A percentile compares a stretch with the other conserved stretches of the same genome.
phyloP scores from a whole-genome alignment of 2,329 filamentous ascomycete genomes.

The Aspergillus fructus region DNA sequence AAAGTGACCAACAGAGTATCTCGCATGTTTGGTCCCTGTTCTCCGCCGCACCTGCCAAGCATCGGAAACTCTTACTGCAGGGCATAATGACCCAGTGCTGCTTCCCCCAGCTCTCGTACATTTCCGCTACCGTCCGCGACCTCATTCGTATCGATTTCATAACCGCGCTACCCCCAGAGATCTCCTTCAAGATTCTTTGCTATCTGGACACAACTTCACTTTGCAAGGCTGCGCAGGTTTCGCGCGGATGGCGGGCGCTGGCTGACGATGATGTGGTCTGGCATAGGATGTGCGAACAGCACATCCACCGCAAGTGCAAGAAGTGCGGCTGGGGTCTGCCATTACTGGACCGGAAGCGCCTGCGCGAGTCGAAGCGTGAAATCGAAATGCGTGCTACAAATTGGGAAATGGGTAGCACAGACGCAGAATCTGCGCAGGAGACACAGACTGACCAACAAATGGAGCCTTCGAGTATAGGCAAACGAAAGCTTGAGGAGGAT shows the following conservation, averaged over 20 bases:
- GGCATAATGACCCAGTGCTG: slow-evolving; percentile 96
- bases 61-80: slow-evolving; percentile 93
- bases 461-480: slow-evolving; percentile 15
- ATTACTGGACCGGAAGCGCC: slow-evolving; percentile 79
- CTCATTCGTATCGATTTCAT: slow-evolving; percentile 98
- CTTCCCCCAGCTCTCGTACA: slow-evolving; percentile 91
- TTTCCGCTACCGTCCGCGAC: slow-evolving; percentile 86
- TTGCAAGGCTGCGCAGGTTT: slow-evolving; percentile 95
- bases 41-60: slow-evolving; percentile 89
- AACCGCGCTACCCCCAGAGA: slow-evolving; percentile 79
- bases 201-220: slow-evolving; percentile 91
- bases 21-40: slow-evolving; percentile 98
- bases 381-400: slow-evolving; percentile 70
- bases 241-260: slow-evolving; percentile 78
- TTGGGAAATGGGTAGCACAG: slow-evolving; percentile 55
- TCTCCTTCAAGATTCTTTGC: slow-evolving; percentile 89
- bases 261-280: slow-evolving; percentile 98
- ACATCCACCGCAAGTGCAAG: slow-evolving; percentile 88
- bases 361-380: slow-evolving; percentile 83
- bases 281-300: slow-evolving; percentile 97
- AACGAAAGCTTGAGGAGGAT: slow-evolving; percentile 29
- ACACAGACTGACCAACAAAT: background rate
- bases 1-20: slow-evolving; percentile 89
- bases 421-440: slow-evolving; percentile 32
- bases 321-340: slow-evolving; percentile 96